Evolutionary conservation across 2,329 filamentous ascomycete species (phyloP).

Genomic region (Penicillium sp.): DNA sequence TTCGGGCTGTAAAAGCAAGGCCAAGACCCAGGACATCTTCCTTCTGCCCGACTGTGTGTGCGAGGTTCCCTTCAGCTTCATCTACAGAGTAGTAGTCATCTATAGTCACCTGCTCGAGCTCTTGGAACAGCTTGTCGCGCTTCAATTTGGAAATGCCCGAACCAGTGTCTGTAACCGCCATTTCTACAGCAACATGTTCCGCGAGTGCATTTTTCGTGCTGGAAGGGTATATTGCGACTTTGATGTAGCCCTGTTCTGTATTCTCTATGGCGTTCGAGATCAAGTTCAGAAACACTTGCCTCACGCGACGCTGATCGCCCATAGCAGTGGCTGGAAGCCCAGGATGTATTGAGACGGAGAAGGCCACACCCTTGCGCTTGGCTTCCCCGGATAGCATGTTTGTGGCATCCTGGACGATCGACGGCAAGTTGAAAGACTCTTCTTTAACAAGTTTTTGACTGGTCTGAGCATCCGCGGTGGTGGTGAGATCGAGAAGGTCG

Average conservation of each 20-base stretch:
- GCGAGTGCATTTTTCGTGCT: background rate
- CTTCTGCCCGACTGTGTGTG: background rate
- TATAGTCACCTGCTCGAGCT: background rate
- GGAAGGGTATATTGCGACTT: background rate
- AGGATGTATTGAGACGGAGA: slow-evolving; percentile 66
- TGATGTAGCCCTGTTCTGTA: slow-evolving; percentile 58
- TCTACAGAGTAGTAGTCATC: background rate
- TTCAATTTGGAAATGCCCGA: background rate
- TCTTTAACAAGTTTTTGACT: slow-evolving; percentile 67
- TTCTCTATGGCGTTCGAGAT: slow-evolving; percentile 83
- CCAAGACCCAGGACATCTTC: background rate
- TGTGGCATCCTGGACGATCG: slow-evolving; percentile 73
- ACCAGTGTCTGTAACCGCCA: background rate
- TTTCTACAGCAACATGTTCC: too few relatives aligned
- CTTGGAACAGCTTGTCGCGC: background rate
- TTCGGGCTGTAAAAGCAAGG: background rate
- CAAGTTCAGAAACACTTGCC: slow-evolving; percentile 80
- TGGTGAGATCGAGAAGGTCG: slow-evolving; percentile 83
- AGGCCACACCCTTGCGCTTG: slow-evolving; percentile 71
- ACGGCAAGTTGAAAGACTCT: slow-evolving; percentile 72
- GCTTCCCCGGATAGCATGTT: slow-evolving; percentile 74
- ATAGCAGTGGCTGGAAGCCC: slow-evolving; percentile 69
- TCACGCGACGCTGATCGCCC: slow-evolving; percentile 75
- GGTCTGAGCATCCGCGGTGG: slow-evolving; percentile 68
- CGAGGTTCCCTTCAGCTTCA: background rate